Evolutionary conservation across 257 asterid species (phyloP).

Genomic region (Linderniella brevidens): DNA sequence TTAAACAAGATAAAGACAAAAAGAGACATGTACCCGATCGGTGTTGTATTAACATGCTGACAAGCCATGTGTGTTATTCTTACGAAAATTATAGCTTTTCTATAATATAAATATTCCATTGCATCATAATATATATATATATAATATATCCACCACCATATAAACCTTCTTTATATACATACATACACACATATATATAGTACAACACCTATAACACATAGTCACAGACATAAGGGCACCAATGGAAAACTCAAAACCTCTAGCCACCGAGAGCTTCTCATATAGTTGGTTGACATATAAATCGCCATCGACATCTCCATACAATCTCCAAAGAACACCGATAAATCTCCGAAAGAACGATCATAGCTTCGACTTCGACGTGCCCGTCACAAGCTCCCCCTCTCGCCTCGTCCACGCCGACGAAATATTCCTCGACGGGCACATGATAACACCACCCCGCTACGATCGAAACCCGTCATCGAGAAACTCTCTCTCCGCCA

Average conservation of each 20-base stretch:
- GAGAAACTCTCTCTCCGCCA: slow-evolving; percentile 10
- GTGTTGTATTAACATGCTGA: no score
- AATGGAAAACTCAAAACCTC: slow-evolving; percentile 37
- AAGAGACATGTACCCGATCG: no score
- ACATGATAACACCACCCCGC: slow-evolving; percentile 25
- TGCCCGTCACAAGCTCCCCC: slow-evolving; percentile 17
- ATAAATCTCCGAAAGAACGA: slow-evolving; percentile 14
- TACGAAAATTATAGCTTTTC: no score
- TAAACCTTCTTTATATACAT: no score
- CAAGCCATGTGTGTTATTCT: no score
- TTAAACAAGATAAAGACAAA: no score
- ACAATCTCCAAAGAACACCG: slow-evolving; percentile 1
- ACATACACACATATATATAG: no score
- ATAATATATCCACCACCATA: no score
- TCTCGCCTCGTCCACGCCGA: slow-evolving; percentile 36
- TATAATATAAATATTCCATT: no score
- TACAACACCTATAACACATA: no score
- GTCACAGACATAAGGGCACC: background rate
- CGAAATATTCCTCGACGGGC: slow-evolving; percentile 43
- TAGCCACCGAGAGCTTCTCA: slow-evolving; percentile 54
- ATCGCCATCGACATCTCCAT: slow-evolving; percentile 11
- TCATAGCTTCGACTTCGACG: slow-evolving; percentile 32
- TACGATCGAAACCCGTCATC: slow-evolving; percentile 12
- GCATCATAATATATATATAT: no score
- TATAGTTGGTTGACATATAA: slow-evolving; percentile 41